Evolutionary conservation across 306 rosid genomes (phyloP).

Genomic region (Glycine soja): DNA sequence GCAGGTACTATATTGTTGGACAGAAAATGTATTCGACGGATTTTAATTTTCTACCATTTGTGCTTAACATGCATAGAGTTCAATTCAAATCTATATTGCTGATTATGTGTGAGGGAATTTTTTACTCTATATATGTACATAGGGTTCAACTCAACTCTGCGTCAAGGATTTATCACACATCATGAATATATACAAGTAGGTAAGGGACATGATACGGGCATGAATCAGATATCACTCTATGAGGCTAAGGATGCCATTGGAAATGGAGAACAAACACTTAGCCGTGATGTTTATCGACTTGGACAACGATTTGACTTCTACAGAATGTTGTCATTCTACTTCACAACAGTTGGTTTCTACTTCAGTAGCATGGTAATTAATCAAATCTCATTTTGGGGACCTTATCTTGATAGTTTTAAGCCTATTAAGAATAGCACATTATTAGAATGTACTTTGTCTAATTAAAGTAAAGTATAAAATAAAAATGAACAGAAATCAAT

Average conservation of each 20-base stretch:
- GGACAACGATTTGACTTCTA: conserved; percentile 92
- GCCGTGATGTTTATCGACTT: conserved; percentile 96
- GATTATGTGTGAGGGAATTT: conserved; percentile 61
- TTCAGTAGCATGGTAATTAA: conserved; percentile 81
- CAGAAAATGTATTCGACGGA: conserved; percentile 39
- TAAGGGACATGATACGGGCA: conserved; percentile 91
- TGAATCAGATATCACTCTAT: conserved; percentile 91
- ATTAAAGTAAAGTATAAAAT: no score
- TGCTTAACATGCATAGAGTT: conserved; percentile 46
- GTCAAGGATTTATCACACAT: conserved; percentile 87
- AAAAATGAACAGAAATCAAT: no score
- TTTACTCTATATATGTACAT: background rate
- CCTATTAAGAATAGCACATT: no score
- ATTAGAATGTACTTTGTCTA: no score
- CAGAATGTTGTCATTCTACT: conserved; percentile 93
- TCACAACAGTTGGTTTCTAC: conserved; percentile 97
- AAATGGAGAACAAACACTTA: conserved; percentile 94
- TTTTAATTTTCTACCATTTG: conserved; percentile 38
- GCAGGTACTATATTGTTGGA: conserved; percentile 68
- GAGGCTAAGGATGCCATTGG: conserved; percentile 95
- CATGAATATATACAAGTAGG: conserved; percentile 97
- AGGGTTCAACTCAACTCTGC: conserved; percentile 87
- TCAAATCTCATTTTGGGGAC: conserved; percentile 26
- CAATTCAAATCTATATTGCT: conserved; percentile 84
- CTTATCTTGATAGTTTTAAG: conserved; percentile 1